Evolutionary conservation across 2,329 filamentous ascomycete genomes (phyloP), one percentile per base, ranked within the genome.

Genomic region (Trichocomaceae sp.): DNA sequence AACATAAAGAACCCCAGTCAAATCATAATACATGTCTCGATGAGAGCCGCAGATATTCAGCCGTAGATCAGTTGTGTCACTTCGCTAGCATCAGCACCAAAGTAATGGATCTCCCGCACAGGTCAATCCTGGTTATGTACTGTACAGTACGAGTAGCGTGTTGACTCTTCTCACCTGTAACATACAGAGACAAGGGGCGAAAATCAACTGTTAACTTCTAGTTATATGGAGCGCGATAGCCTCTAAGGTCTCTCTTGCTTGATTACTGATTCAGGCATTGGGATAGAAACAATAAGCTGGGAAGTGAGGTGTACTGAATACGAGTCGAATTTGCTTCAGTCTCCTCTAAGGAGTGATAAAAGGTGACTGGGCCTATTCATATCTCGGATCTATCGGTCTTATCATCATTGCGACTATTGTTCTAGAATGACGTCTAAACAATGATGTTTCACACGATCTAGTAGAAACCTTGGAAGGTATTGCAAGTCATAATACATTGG

Each of bases 61-160:
- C 45, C 33, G 48, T 39, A 45, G 41, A 55, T 55, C 48, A 51
- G 20, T 15, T 15, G 53, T 51, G 48, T 39, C 42, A 55, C 53
- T 26, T 46, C 12, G 13, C 31, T 15, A 29, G 26, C 9, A 35
- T 47, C 33, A 33, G 48, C 48, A 51, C 44, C 54, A 35, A 35
- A 23, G 44, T 29, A 15, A 23, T 48, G 54, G 53, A 47, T 55
- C 53, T 47, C 23, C 23, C 26, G 53, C 33, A 22, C 17, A n/a
- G 20, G 26, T 29, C 33, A 48, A 37, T 10, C 53, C 47, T n/a
- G n/a, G n/a, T n/a, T n/a, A n/a, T n/a, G n/a, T n/a, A n/a, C n/a
- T n/a, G n/a, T n/a, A n/a, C n/a, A n/a, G n/a, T n/a, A n/a, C n/a
- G n/a, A n/a, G 22, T 44, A n/a, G 19, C 19, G n/a, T 35, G 17